A percentile compares a stretch with the other conserved stretches of the same genome.
Conservation (phyloP, 768 basidiomycete species). For the Coprinopsis marcescibilis region DNA sequence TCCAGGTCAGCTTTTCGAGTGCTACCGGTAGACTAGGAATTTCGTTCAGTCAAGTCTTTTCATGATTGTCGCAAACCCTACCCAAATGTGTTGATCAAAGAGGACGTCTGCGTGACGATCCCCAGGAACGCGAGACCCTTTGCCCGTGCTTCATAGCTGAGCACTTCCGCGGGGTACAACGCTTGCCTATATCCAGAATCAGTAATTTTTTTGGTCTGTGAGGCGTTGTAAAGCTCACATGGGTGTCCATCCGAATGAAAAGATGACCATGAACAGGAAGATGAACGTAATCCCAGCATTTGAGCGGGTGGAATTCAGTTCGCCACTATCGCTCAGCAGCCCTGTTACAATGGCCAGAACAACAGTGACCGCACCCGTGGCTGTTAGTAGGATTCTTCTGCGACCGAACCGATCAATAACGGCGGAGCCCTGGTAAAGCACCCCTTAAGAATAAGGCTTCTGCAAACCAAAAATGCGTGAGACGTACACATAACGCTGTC, state of each 20-base stretch:
- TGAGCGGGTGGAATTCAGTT: slow-evolving; percentile 29
- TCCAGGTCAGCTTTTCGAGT: slow-evolving; percentile 39
- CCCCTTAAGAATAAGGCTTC: neutral
- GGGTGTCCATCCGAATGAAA: slow-evolving; percentile 52
- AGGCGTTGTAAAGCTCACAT: slow-evolving; percentile 28
- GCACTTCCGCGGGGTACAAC: slow-evolving; percentile 48
- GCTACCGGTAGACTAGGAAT: slow-evolving; percentile 38
- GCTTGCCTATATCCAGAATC: slow-evolving; percentile 35
- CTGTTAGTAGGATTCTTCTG: slow-evolving; percentile 36
- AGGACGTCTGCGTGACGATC: slow-evolving; percentile 35
- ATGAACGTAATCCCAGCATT: slow-evolving; percentile 51
- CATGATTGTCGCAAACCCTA: slow-evolving; percentile 16
- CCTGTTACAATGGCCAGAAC: slow-evolving; percentile 44
- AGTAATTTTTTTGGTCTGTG: neutral
- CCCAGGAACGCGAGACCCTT: slow-evolving; percentile 49
- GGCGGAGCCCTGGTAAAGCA: slow-evolving; percentile 31
- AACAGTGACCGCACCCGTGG: slow-evolving; percentile 30
- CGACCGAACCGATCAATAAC: slow-evolving; percentile 45
- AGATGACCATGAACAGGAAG: slow-evolving; percentile 46
- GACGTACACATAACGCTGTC: slow-evolving; percentile 23
- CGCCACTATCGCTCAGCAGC: slow-evolving; percentile 29
- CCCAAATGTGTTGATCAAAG: slow-evolving; percentile 48
- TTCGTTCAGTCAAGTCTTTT: slow-evolving; percentile 1
- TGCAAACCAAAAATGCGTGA: slow-evolving; percentile 3
- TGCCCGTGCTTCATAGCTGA: slow-evolving; percentile 44